Base-by-base conservation (phyloP, 169 alveolate species). In the Cryptosporidium baileyi region DNA sequence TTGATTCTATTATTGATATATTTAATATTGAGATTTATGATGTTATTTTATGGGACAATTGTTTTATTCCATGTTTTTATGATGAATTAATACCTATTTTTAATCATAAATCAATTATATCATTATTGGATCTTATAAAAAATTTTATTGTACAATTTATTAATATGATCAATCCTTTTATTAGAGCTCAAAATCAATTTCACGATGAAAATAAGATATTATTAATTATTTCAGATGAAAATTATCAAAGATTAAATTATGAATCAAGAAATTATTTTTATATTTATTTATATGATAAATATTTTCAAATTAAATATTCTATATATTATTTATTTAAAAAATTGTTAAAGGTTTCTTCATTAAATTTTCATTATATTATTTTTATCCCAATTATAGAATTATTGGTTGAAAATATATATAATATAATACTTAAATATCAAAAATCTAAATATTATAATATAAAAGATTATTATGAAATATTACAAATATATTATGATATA, bases 1-100 rank as follows among this genome's bases (percentile, higher is more conserved):
- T 65, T 2, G 62, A 51, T 28, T 65, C 47, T 6, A 45, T 65
- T 28, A 11, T 65, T 22, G 7, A 57, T 57, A 17, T 17, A 4
- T 30, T 57, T 57, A n/a, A n/a, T n/a, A 13, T 22, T 11, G 57
- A 61, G 4, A 38, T 61, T 61, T 36, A 36, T 30, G 63, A 65
- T 15, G n/a, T 65, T 19, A 47, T 36, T 30, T 60, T 65, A 15
- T 65, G 81, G 81, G 81, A 65, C 26, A 51, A 30, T 9, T 65
- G 47, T 28, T 65, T 65, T 30, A 30, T 65, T 30, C 81, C 81
- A 15, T 22, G 30, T 6, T 65, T 41, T 51, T 65, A 47, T 22
- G 5, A 11, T 30, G 61, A 65, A 19, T 19, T 51, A 6, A 51
- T 65, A 28, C 63, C 43, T 11, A 45, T 26, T 8, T 36, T 65